These are phyloP conservation scores for Kwoniella sp. DNA, from an alignment of 768 basidiomycete genomes.

Conservation along the genomic window DNA sequence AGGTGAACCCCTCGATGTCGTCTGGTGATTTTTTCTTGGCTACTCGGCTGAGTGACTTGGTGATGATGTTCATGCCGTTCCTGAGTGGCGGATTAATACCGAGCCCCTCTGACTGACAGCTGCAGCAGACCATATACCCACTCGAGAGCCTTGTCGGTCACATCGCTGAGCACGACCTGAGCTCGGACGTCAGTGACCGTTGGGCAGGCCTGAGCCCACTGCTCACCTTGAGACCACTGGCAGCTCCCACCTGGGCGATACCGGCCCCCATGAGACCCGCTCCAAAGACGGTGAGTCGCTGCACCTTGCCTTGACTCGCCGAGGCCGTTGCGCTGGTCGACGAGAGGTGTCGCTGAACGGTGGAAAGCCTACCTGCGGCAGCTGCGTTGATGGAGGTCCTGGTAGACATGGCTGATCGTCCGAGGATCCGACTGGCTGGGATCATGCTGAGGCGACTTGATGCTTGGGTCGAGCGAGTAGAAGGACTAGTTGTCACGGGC, in stretches of 20 bases:
- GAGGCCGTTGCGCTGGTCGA: background rate
- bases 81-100: too few relatives aligned
- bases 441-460: too few relatives aligned
- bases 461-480: too few relatives aligned
- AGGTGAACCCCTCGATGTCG: conserved; percentile 39
- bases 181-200: background rate
- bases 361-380: conserved; percentile 12
- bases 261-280: conserved; percentile 54
- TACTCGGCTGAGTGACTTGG: conserved; percentile 51
- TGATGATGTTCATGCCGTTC: conserved; percentile 51
- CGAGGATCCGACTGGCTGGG: too few relatives aligned
- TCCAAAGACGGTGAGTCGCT: conserved; percentile 52
- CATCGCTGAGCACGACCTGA: conserved; percentile 50
- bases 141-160: conserved; percentile 49
- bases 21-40: conserved; percentile 49
- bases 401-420: too few relatives aligned
- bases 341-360: conserved; percentile 27
- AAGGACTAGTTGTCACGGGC: too few relatives aligned
- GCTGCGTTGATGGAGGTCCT: conserved; percentile 3
- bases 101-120: background rate
- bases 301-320: conserved; percentile 16
- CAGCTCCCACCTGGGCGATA: conserved; percentile 53
- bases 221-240: conserved; percentile 51
- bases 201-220: background rate
- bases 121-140: conserved; percentile 7